Evolutionary conservation across 768 basidiomycete species (phyloP).

Genomic region (Suillus weaverae): DNA sequence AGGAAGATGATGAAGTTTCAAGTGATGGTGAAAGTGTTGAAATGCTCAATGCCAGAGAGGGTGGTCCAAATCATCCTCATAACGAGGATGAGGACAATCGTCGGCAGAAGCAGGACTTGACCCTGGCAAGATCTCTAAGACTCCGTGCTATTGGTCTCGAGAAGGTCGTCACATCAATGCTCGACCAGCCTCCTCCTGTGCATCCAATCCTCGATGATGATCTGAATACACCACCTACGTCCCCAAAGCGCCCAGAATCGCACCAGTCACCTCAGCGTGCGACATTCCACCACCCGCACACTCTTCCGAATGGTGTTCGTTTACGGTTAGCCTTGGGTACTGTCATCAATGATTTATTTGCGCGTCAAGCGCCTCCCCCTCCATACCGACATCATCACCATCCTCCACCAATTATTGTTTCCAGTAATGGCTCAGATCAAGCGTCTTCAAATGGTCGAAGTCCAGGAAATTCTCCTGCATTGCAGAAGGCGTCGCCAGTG

Average conservation of each 20-base stretch:
- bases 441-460: slow-evolving; percentile 23
- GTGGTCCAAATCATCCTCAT: slow-evolving; percentile 47
- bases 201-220: slow-evolving; percentile 59
- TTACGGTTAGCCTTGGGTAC: slow-evolving; percentile 73
- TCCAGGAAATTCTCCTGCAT: slow-evolving; percentile 24
- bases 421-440: slow-evolving; percentile 26
- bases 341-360: slow-evolving; percentile 81
- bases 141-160: slow-evolving; percentile 80
- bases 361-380: slow-evolving; percentile 57
- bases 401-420: slow-evolving; percentile 36
- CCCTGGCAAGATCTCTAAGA: slow-evolving; percentile 61
- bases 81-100: slow-evolving; percentile 61
- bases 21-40: slow-evolving; percentile 64
- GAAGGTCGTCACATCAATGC: slow-evolving; percentile 79
- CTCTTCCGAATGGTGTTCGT: slow-evolving; percentile 78
- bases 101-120: slow-evolving; percentile 56
- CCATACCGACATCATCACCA: slow-evolving; percentile 36
- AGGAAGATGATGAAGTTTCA: slow-evolving; percentile 66
- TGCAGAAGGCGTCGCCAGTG: slow-evolving; percentile 23
- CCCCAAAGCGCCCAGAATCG: slow-evolving; percentile 40
- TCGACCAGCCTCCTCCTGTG: slow-evolving; percentile 71
- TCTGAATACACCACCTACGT: slow-evolving; percentile 49
- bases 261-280: slow-evolving; percentile 14
- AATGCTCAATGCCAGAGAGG: slow-evolving; percentile 47
- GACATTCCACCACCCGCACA: slow-evolving; percentile 53